A percentile compares a stretch with the other conserved stretches of the same genome.
Evolutionary conservation across 345 rosid genomes (phyloP).

Genomic region (Crucihimalaya himalaica): DNA sequence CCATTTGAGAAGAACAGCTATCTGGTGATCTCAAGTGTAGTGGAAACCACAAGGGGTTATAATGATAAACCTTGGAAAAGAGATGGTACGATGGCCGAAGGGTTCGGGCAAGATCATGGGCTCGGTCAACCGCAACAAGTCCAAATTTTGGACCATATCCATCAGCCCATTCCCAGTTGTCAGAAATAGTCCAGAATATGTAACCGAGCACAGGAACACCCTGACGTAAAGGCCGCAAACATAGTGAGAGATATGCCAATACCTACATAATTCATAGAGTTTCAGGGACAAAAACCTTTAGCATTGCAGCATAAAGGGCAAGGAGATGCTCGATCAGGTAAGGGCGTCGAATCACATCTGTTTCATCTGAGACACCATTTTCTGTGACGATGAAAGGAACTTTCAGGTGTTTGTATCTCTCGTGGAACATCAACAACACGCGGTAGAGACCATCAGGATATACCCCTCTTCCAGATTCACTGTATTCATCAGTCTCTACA

Average conservation of each 20-base stretch:
- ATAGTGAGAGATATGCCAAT: constrained; percentile 27
- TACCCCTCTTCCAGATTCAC: constrained; percentile 97
- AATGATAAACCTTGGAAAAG: constrained; percentile 65
- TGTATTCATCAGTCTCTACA: constrained; percentile 90
- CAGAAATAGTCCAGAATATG: constrained; percentile 94
- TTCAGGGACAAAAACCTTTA: constrained; percentile 49
- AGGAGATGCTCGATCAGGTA: constrained; percentile 88
- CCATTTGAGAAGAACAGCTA: constrained; percentile 24
- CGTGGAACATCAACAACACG: constrained; percentile 71
- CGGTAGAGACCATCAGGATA: constrained; percentile 94
- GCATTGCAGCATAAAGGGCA: constrained; percentile 86
- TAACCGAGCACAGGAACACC: constrained; percentile 91
- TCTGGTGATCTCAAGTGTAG: constrained; percentile 15
- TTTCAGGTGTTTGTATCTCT: constrained; percentile 77
- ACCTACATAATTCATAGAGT: constrained; percentile 21
- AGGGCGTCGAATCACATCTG: constrained; percentile 85
- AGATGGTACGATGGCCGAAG: constrained; percentile 85
- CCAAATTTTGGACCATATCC: constrained; percentile 99
- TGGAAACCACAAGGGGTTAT: constrained; percentile 1
- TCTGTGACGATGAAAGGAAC: constrained; percentile 83
- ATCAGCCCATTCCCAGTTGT: constrained; percentile 99
- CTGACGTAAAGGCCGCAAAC: constrained; percentile 45
- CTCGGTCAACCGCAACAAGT: constrained; percentile 83
- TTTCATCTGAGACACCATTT: constrained; percentile 87
- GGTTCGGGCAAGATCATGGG: constrained; percentile 64